A percentile compares a stretch with the other conserved stretches of the same genome.
Conservation (phyloP, 2,329 filamentous ascomycete species). For the Rhynchosporium graminicola region DNA sequence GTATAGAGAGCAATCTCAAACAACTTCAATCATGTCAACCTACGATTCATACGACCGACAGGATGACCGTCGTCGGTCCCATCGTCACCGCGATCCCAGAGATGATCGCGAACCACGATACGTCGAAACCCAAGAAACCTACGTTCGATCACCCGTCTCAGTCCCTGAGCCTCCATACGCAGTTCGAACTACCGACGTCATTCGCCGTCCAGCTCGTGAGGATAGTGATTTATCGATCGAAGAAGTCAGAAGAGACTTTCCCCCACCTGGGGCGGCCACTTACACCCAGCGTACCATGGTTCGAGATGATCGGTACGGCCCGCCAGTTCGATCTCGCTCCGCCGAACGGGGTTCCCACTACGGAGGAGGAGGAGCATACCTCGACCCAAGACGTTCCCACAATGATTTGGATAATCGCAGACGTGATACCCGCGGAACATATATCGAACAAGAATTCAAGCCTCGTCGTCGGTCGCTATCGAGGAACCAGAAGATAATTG, state of each 20-base stretch:
- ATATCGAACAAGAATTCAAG: constrained; percentile 58
- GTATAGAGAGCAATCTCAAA: neutral
- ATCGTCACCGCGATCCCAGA: constrained; percentile 37
- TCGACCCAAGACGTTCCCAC: constrained; percentile 50
- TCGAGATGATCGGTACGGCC: constrained; percentile 40
- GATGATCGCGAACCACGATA: constrained; percentile 54
- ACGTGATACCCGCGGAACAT: constrained; percentile 49
- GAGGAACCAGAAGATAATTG: constrained; percentile 67
- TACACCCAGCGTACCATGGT: constrained; percentile 34
- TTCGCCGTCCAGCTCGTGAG: constrained; percentile 61
- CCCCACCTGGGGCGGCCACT: constrained; percentile 51
- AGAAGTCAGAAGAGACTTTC: constrained; percentile 82
- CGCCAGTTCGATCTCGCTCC: constrained; percentile 62
- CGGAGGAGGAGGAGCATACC: constrained; percentile 51
- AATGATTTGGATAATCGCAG: constrained; percentile 49
- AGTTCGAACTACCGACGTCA: constrained; percentile 53
- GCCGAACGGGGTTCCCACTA: constrained; percentile 62
- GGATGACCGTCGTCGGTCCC: constrained; percentile 36
- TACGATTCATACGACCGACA: constrained; percentile 36
- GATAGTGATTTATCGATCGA: constrained; percentile 77
- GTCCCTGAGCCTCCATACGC: constrained; percentile 37
- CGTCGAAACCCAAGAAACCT: constrained; percentile 47
- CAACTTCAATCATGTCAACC: constrained; percentile 32
- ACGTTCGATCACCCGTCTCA: constrained; percentile 34
- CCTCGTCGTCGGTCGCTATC: constrained; percentile 53